Conservation (phyloP, 371 early-diverging fungal species). For the Rhizopus microsporus region DNA sequence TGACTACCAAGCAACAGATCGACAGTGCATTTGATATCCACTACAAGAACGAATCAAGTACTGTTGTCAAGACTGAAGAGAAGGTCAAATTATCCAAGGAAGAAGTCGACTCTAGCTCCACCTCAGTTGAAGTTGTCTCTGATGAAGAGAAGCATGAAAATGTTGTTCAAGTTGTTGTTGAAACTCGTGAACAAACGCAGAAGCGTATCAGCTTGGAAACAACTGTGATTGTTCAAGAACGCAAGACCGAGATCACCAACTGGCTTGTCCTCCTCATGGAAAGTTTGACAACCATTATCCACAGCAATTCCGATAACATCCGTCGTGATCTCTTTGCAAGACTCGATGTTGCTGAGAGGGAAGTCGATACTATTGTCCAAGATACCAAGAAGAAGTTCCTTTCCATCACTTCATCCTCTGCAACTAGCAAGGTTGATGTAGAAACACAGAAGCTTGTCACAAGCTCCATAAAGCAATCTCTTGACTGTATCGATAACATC, state of each 20-base stretch:
- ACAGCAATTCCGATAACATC: conserved; percentile 27
- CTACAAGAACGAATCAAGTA: conserved; percentile 8
- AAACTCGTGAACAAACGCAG: conserved; percentile 33
- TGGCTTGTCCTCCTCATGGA: conserved; percentile 35
- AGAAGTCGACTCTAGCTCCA: neutral
- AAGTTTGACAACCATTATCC: conserved; percentile 24
- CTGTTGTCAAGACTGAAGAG: conserved; percentile 1
- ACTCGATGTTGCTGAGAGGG: conserved; percentile 25
- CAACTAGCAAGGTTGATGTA: conserved; percentile 13
- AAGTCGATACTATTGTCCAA: conserved; percentile 19
- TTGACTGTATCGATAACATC: conserved; percentile 38
- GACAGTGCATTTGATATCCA: conserved; percentile 36
- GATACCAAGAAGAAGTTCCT: conserved; percentile 23
- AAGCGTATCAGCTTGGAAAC: conserved; percentile 33
- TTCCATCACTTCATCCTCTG: conserved; percentile 12
- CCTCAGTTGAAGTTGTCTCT: neutral
- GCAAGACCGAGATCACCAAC: conserved; percentile 25
- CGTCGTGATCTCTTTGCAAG: conserved; percentile 19
- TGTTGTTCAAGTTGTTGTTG: conserved; percentile 26
- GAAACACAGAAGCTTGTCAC: conserved; percentile 20
- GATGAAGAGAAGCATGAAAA: conserved; percentile 10
- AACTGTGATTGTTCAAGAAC: conserved; percentile 33
- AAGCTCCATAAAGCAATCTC: conserved; percentile 35
- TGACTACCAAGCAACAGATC: conserved; percentile 33
- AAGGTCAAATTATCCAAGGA: conserved; percentile 3